Evolutionary conservation across 805 yeast species (phyloP), one percentile per base, ranked within the genome.

Genomic region (Candida oleophila): DNA sequence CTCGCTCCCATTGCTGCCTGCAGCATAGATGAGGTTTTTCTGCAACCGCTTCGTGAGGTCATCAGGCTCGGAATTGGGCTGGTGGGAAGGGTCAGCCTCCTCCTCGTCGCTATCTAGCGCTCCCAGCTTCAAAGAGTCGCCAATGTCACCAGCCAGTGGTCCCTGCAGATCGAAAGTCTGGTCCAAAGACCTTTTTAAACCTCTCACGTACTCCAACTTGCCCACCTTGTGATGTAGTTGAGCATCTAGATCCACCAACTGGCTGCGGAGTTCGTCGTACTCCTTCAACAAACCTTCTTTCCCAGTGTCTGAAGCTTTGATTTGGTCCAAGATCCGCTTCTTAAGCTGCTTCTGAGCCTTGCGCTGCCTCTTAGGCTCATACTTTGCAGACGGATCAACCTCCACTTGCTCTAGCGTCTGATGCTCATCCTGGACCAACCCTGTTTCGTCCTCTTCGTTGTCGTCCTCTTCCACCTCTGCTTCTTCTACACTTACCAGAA

Each of bases 191-290:
- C 19, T 36, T 16, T 38, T 45, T 38, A 63, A 45, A 8, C 30
- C 22, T 21, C 47, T 36, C 30, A 71, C 49, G 41, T 68, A 71
- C 36, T 51, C 55, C 22, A 61, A 45, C 51, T 71, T 71, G 22
- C 63, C 60, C 34, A 49, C 46, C 43, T 66, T 60, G 49, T 67
- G 68, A n/a, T 43, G 44, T 19, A 68, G 36, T 8, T 52, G 46
- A 11, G 52, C 43, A 43, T 62, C 53, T 18, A 62, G 21, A 2
- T 46, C 48, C 1, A 55, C 42, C 3, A 68, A 48, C 4, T 47
- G 16, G 7, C 4, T 5, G 40, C 68, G 49, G 16, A 60, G 15
- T 5, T 32, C 41, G 8, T 56, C 63, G 43, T 68, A 68, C 37
- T 54, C 46, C n/a, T 48, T 42, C 7, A 57, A 39, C 21, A 49